Evolutionary conservation across 2,329 filamentous ascomycete species (phyloP).

Genomic region (Penicillium corylophilum): DNA sequence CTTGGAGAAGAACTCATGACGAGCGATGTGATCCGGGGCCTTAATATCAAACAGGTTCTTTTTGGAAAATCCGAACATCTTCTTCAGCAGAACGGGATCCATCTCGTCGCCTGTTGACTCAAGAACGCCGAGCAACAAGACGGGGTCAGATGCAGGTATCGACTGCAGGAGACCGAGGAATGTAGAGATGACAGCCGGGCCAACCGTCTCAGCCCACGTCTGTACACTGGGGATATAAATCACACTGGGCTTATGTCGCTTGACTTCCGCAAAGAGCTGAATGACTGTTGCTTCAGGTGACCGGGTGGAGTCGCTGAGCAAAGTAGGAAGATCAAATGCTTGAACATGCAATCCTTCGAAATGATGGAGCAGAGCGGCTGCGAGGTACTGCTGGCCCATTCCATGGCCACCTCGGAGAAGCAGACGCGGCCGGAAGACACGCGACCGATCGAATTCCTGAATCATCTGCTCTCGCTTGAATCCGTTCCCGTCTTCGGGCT

Average conservation of each 20-base stretch:
- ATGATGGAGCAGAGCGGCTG: constrained; percentile 80
- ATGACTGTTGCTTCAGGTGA: constrained; percentile 86
- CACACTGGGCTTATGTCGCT: constrained; percentile 90
- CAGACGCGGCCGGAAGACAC: constrained; percentile 84
- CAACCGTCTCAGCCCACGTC: constrained; percentile 75
- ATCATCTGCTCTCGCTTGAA: constrained; percentile 79
- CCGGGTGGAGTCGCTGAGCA: constrained; percentile 78
- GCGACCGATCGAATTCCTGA: constrained; percentile 79
- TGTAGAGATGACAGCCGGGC: constrained; percentile 66
- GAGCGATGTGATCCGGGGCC: constrained; percentile 61
- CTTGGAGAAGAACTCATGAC: constrained; percentile 75
- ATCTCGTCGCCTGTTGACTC: constrained; percentile 66
- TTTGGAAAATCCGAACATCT: constrained; percentile 82
- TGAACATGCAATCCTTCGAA: constrained; percentile 94
- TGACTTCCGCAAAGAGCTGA: constrained; percentile 85
- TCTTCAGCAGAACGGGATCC: constrained; percentile 63
- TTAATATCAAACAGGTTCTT: constrained; percentile 72
- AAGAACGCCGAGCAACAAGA: constrained; percentile 82
- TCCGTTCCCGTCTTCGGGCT: constrained; percentile 75
- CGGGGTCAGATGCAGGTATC: constrained; percentile 84
- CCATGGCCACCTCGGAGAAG: constrained; percentile 78
- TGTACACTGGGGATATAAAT: constrained; percentile 92
- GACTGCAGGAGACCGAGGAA: constrained; percentile 80
- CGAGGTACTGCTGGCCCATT: constrained; percentile 92
- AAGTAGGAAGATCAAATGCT: constrained; percentile 84